Percentiles rank a stretch among this genome's conserved stretches.
Evolutionary conservation across 2,329 filamentous ascomycete genomes (phyloP).

Genomic region (Elsinoe necatrix): DNA sequence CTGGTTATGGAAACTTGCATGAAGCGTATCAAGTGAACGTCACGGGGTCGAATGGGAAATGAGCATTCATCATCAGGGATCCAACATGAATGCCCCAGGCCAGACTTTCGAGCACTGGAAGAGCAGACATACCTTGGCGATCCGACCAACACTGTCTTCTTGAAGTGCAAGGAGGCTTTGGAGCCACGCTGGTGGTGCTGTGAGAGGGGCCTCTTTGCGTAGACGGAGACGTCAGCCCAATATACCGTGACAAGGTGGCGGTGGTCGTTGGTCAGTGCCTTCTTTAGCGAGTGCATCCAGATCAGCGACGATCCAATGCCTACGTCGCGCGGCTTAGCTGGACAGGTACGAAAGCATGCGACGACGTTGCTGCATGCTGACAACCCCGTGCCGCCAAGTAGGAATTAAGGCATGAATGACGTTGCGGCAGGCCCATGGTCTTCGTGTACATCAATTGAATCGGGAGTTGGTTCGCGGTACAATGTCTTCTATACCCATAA

Average conservation of each 20-base stretch:
- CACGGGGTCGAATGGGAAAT: background rate
- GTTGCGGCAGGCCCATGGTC: background rate
- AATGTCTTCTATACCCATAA: no score
- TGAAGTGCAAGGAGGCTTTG: background rate
- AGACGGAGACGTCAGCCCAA: background rate
- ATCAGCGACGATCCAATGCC: background rate
- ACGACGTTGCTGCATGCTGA: background rate
- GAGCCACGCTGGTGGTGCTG: background rate
- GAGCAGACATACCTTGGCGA: background rate
- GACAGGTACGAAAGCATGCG: background rate
- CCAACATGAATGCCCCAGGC: background rate
- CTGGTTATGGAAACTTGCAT: background rate
- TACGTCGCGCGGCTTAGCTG: background rate
- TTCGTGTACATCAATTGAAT: background rate
- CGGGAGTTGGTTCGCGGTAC: no score
- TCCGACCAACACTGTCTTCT: background rate
- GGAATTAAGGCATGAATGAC: background rate
- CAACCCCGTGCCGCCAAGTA: background rate
- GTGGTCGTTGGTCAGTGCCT: background rate
- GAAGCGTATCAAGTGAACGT: background rate
- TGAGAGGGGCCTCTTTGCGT: background rate
- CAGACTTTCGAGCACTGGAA: background rate
- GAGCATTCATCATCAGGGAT: background rate
- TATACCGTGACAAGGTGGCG: background rate
- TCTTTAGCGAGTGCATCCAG: background rate